These are phyloP conservation scores for Eutrema heterophyllum DNA, from an alignment of 345 rosid species.

Conservation along the genomic window DNA sequence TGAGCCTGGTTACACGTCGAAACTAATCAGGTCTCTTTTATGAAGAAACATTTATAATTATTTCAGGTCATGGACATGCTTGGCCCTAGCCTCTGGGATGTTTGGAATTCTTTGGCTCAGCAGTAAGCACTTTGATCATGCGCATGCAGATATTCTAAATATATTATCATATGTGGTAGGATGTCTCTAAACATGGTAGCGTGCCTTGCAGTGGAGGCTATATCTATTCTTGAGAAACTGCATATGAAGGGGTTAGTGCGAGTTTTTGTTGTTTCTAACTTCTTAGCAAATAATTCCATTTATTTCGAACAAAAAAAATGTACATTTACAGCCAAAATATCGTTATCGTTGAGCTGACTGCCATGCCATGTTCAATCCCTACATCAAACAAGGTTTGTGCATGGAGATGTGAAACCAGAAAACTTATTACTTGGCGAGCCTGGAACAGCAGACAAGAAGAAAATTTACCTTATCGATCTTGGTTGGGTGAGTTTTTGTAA, in stretches of 20 bases:
- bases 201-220: conserved; percentile 66
- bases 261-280: neutral
- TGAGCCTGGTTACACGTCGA: neutral
- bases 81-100: conserved; percentile 99
- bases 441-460: no score
- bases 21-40: neutral
- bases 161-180: conserved; percentile 40
- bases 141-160: conserved; percentile 6
- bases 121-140: conserved; percentile 40
- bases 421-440: no score
- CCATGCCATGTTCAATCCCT: conserved; percentile 11
- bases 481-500: no score
- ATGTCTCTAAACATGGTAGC: conserved; percentile 87
- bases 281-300: neutral
- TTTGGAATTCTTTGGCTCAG: conserved; percentile 66
- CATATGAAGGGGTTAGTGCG: conserved; percentile 69
- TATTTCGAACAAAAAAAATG: neutral
- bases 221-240: conserved; percentile 74
- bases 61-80: conserved; percentile 97
- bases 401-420: conserved; percentile 56
- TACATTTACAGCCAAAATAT: neutral
- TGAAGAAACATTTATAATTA: conserved; percentile 3
- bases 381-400: conserved; percentile 63
- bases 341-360: conserved; percentile 6
- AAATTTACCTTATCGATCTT: no score